Percentiles rank a stretch among this genome's conserved stretches.
Conservation (phyloP, 1,284 basidiomycete species). For the Agaricales sp. region DNA sequence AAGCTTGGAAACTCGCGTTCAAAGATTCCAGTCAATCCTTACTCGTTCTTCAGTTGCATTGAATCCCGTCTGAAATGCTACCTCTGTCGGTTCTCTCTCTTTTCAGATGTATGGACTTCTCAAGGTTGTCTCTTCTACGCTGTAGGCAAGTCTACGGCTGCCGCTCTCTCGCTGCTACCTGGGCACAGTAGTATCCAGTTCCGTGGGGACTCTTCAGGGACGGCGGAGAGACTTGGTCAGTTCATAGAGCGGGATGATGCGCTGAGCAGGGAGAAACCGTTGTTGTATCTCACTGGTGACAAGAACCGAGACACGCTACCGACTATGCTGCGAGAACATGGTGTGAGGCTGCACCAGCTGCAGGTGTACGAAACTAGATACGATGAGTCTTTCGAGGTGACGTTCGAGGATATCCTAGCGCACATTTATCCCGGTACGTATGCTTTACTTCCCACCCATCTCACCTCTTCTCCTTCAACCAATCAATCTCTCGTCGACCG, state of each 20-base stretch:
- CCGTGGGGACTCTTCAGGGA: slow-evolving; percentile 51
- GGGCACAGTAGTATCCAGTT: slow-evolving; percentile 26
- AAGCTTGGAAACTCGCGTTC: slow-evolving; percentile 48
- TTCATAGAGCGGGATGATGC: slow-evolving; percentile 45
- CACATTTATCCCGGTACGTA: slow-evolving; percentile 16
- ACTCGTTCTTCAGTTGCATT: background rate
- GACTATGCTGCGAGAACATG: slow-evolving; percentile 33
- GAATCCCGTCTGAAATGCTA: background rate
- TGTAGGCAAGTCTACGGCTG: slow-evolving; percentile 56
- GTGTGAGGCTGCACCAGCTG: slow-evolving; percentile 34
- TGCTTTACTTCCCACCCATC: slow-evolving; percentile 14
- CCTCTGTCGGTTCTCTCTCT: background rate
- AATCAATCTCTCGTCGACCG: background rate
- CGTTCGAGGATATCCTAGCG: slow-evolving; percentile 28
- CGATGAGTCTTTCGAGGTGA: slow-evolving; percentile 37
- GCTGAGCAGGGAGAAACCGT: slow-evolving; percentile 13
- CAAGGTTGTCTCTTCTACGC: slow-evolving; percentile 51
- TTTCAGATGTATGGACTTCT: background rate
- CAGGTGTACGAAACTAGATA: slow-evolving; percentile 62
- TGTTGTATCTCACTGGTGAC: slow-evolving; percentile 73
- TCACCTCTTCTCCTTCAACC: background rate
- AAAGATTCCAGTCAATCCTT: slow-evolving; percentile 10
- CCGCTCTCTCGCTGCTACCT: slow-evolving; percentile 26
- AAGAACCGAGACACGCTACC: slow-evolving; percentile 68
- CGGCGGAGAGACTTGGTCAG: slow-evolving; percentile 50